Percentiles rank a stretch among this genome's conserved stretches.
Evolutionary conservation across 2,329 filamentous ascomycete genomes (phyloP).

Genomic region (Monilinia polystroma): DNA sequence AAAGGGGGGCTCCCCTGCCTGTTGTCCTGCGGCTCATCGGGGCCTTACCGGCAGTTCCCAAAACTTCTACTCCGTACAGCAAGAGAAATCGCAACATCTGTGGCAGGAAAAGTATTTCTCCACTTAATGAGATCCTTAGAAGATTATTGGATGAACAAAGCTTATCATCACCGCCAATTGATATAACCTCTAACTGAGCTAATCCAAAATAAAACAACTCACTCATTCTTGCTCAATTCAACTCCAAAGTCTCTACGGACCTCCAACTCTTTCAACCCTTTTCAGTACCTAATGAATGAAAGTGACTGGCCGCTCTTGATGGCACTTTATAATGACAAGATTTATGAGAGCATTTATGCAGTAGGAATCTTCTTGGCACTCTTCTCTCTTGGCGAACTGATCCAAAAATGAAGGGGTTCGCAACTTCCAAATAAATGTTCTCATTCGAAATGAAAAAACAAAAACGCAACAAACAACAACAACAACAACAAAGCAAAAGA

Average conservation of each 20-base stretch:
- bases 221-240: conserved; percentile 13
- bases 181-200: not conserved
- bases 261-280: not conserved
- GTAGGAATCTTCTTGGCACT: not conserved
- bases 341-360: conserved; percentile 33
- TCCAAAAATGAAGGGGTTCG: not conserved
- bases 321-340: conserved; percentile 43
- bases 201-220: conserved; percentile 1
- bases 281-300: too few species aligned
- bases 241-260: not conserved
- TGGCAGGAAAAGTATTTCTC: not conserved
- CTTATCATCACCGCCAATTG: not conserved
- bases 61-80: too few species aligned
- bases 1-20: too few species aligned
- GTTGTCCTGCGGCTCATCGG: not conserved
- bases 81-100: too few species aligned
- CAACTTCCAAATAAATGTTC: not conserved
- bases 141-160: not conserved
- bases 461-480: too few species aligned
- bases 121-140: not conserved
- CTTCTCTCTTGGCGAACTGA: not conserved
- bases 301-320: conserved; percentile 42
- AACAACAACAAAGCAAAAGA: too few species aligned
- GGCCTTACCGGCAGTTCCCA: too few species aligned
- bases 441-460: not conserved